Percentiles rank a stretch among this genome's conserved stretches.
Evolutionary conservation across 2,329 filamentous ascomycete species (phyloP).

Genomic region (Penicillium sp.): DNA sequence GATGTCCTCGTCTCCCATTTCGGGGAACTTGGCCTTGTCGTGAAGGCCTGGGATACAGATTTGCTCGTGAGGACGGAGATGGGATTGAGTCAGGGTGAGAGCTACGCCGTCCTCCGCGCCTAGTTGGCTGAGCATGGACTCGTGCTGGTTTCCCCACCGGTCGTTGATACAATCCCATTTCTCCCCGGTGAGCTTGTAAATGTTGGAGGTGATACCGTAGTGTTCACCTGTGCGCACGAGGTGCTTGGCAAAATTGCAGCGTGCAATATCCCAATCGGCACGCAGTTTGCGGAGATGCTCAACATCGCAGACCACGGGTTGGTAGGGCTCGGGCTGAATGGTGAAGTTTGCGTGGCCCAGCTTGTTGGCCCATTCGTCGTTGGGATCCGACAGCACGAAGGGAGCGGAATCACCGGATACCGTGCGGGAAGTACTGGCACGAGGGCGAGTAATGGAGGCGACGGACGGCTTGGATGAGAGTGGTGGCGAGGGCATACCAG

Average conservation of each 20-base stretch:
- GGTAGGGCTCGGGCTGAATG: conserved; percentile 78
- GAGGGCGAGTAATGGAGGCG: conserved; percentile 64
- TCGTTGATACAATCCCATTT: conserved; percentile 84
- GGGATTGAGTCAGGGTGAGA: conserved; percentile 39
- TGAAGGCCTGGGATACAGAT: conserved; percentile 44
- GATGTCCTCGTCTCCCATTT: conserved; percentile 85
- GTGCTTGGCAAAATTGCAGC: conserved; percentile 85
- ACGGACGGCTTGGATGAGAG: conserved; percentile 75
- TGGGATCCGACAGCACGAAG: conserved; percentile 62
- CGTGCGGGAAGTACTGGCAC: conserved; percentile 44
- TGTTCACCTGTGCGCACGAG: conserved; percentile 85
- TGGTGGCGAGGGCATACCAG: conserved; percentile 63
- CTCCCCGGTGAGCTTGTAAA: conserved; percentile 77
- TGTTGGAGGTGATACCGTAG: conserved; percentile 85
- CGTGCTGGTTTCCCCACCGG: conserved; percentile 69
- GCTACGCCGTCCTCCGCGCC: conserved; percentile 34
- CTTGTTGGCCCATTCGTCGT: conserved; percentile 79
- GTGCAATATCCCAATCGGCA: conserved; percentile 77
- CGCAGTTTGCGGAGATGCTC: conserved; percentile 64
- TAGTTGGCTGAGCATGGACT: conserved; percentile 59
- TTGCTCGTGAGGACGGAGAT: conserved; percentile 51
- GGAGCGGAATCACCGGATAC: conserved; percentile 52
- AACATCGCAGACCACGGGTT: conserved; percentile 61
- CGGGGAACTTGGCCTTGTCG: conserved; percentile 76
- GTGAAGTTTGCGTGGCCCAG: conserved; percentile 93